Evolutionary conservation across 129 eudicot species (phyloP).

Genomic region (Flaveria sonorensis): DNA sequence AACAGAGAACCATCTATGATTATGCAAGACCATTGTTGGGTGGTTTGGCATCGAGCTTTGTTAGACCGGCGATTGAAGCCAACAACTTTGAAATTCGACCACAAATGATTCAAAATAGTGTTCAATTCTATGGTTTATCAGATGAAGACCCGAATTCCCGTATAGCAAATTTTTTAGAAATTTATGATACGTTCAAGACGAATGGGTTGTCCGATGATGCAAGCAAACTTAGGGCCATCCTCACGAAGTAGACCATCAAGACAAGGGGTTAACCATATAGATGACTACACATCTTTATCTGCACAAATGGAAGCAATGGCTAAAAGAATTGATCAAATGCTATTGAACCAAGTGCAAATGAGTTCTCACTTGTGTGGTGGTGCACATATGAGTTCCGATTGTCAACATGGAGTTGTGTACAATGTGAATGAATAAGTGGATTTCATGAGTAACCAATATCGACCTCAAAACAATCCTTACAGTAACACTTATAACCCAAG

Average conservation of each 20-base stretch:
- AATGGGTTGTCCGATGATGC: no score
- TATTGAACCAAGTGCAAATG: neutral
- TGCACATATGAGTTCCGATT: neutral
- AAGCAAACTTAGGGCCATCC: no score
- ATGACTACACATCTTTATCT: neutral
- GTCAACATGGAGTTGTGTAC: neutral
- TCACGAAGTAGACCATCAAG: neutral
- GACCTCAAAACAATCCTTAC: neutral
- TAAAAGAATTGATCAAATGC: neutral
- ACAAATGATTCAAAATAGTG: no score
- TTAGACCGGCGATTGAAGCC: no score
- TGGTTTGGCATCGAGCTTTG: no score
- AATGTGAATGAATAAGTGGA: neutral
- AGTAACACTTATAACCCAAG: neutral
- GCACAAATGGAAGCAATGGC: neutral
- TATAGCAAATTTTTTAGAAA: no score
- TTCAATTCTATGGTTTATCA: no score
- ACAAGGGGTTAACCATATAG: neutral
- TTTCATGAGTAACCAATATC: neutral
- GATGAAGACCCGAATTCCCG: no score
- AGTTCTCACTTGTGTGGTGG: neutral
- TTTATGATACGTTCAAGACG: no score
- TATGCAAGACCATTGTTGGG: no score
- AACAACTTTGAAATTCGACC: no score
- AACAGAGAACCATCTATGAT: no score